Evolutionary conservation across 1,139 yeast species (phyloP).

Genomic region (Yamadazyma buinensis): DNA sequence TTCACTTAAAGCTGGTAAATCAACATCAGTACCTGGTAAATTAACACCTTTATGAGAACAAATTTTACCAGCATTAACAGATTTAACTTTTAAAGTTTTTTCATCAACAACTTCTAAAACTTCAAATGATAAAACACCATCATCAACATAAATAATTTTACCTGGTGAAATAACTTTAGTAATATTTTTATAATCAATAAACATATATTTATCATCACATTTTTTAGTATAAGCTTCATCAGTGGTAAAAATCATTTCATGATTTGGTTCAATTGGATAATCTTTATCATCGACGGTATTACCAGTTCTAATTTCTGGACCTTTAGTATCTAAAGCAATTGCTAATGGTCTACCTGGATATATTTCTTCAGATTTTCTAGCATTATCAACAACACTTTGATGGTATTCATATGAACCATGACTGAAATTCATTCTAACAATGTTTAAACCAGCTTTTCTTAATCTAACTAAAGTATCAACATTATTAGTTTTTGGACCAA

Average conservation of each 20-base stretch:
- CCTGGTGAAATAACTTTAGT: slow-evolving; percentile 88
- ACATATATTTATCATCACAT: slow-evolving; percentile 81
- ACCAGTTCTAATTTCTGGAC: slow-evolving; percentile 99
- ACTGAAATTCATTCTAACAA: slow-evolving; percentile 98
- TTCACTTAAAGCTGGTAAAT: slow-evolving; percentile 95
- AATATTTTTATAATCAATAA: slow-evolving; percentile 90
- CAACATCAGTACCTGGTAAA: slow-evolving; percentile 98
- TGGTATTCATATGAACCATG: slow-evolving; percentile 98
- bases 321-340: slow-evolving; percentile 98
- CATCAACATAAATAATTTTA: slow-evolving; percentile 89
- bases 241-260: slow-evolving; percentile 90
- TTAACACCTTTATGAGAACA: slow-evolving; percentile 98
- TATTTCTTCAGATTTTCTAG: slow-evolving; percentile 86
- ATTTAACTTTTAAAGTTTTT: slow-evolving; percentile 75
- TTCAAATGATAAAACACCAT: slow-evolving; percentile 95
- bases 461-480: slow-evolving; percentile 81
- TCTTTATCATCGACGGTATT: slow-evolving; percentile 77
- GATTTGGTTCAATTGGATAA: slow-evolving; percentile 78
- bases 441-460: slow-evolving; percentile 95
- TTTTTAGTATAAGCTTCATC: slow-evolving; percentile 71
- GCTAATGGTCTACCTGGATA: slow-evolving; percentile 96
- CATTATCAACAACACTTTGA: slow-evolving; percentile 92
- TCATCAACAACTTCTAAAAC: slow-evolving; percentile 80
- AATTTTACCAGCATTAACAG: slow-evolving; percentile 92
- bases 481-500: slow-evolving; percentile 95